These are phyloP conservation scores for Moniliella sp. DNA, from an alignment of 1,284 basidiomycete species.

Conservation along the genomic window DNA sequence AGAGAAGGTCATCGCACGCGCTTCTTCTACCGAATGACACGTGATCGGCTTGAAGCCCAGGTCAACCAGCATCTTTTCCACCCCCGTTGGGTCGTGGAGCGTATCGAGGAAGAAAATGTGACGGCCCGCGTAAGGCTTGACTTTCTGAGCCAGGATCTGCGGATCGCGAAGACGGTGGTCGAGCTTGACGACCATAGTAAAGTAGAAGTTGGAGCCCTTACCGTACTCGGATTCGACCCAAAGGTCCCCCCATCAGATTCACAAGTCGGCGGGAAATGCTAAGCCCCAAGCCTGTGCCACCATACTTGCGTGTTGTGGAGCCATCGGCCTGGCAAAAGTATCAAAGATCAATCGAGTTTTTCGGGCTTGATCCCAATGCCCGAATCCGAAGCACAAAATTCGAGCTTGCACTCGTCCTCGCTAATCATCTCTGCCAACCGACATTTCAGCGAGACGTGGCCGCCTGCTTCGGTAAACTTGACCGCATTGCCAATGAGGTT, in stretches of 20 bases:
- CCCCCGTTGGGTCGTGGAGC: conserved; percentile 51
- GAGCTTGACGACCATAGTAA: conserved; percentile 47
- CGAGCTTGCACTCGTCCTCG: conserved; percentile 60
- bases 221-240: conserved; percentile 22
- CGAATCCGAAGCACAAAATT: conserved; percentile 92
- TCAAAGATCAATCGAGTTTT: conserved; percentile 29
- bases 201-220: conserved; percentile 54
- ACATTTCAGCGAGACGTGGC: conserved; percentile 74
- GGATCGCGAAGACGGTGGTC: conserved; percentile 22
- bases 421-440: conserved; percentile 45
- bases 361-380: conserved; percentile 82
- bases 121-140: conserved; percentile 24
- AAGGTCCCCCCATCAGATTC: conserved; percentile 25
- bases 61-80: conserved; percentile 55
- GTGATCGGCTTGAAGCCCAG: conserved; percentile 63
- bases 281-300: conserved; percentile 25
- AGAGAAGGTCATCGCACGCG: too few relatives aligned
- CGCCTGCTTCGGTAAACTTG: conserved; percentile 39
- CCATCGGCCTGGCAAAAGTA: conserved; percentile 31
- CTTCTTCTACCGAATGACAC: conserved; percentile 54
- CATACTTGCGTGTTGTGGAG: conserved; percentile 22
- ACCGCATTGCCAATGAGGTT: conserved; percentile 36
- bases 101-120: conserved; percentile 71
- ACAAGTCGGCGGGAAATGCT: conserved; percentile 22
- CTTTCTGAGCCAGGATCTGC: conserved; percentile 26